Evolutionary conservation across 495 filamentous ascomycete species (phyloP).

Genomic region (Podospora australis): DNA sequence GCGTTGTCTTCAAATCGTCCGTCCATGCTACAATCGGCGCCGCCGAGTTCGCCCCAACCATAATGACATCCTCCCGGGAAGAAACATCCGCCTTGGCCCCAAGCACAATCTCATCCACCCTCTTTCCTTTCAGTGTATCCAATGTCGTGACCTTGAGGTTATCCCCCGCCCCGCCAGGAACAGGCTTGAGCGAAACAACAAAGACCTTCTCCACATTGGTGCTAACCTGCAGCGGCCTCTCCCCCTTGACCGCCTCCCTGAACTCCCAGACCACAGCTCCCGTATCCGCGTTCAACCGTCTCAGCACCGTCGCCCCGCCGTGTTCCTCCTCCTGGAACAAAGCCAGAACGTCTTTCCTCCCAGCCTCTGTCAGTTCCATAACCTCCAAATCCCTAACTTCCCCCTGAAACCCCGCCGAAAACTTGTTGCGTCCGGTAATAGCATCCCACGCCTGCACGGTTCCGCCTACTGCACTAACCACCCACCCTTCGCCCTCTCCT

Average conservation of each 20-base stretch:
- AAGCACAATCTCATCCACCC: conserved; percentile 57
- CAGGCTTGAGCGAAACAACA: conserved; percentile 68
- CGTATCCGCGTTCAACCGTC: conserved; percentile 62
- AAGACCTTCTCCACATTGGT: conserved; percentile 67
- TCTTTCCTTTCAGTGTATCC: conserved; percentile 63
- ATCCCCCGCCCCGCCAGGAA: conserved; percentile 55
- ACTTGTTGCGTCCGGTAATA: conserved; percentile 68
- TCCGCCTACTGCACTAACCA: conserved; percentile 63
- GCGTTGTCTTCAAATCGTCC: conserved; percentile 55
- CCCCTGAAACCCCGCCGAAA: conserved; percentile 56
- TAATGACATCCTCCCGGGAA: conserved; percentile 59
- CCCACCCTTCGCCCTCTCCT: conserved; percentile 63
- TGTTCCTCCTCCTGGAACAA: conserved; percentile 53
- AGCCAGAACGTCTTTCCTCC: conserved; percentile 62
- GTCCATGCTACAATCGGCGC: conserved; percentile 79
- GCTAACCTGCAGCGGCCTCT: conserved; percentile 71
- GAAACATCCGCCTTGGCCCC: conserved; percentile 68
- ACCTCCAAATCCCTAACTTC: conserved; percentile 73
- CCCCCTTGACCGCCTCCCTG: conserved; percentile 57
- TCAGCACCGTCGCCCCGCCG: conserved; percentile 49
- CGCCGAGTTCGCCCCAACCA: conserved; percentile 77
- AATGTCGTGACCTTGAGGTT: conserved; percentile 68
- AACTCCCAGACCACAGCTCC: conserved; percentile 77
- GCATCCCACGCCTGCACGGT: conserved; percentile 79
- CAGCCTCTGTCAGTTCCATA: conserved; percentile 59